phyloP scores from a whole-genome alignment of 192 early-diverging fungal species.

The Backusella tuberculispora region DNA sequence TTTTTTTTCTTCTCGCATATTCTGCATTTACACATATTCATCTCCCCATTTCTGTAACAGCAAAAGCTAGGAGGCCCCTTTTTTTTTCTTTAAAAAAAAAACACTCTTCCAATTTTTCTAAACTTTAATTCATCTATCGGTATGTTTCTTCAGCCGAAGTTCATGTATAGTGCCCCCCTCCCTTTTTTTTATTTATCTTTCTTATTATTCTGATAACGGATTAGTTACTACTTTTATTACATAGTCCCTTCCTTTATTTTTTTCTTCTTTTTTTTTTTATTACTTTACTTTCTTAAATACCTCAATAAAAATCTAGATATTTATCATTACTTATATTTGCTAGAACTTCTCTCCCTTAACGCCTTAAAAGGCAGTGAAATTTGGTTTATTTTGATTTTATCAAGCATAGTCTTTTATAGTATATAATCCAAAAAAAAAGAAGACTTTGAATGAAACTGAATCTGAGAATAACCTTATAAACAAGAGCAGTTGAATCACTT shows the following conservation, averaged over 20 bases:
- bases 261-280: not conserved
- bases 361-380: too few relatives aligned
- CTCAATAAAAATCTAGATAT: not conserved
- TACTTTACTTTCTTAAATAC: too few relatives aligned
- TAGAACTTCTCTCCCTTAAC: too few relatives aligned
- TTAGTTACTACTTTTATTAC: not conserved
- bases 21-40: slow-evolving; percentile 19
- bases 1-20: slow-evolving; percentile 17
- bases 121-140: slow-evolving; percentile 18
- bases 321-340: not conserved
- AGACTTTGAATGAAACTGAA: too few relatives aligned
- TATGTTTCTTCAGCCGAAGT: slow-evolving; percentile 22
- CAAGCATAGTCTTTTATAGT: too few relatives aligned
- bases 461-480: too few relatives aligned
- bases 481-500: too few relatives aligned
- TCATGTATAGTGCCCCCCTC: slow-evolving; percentile 22
- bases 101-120: not conserved
- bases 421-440: too few relatives aligned
- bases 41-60: slow-evolving; percentile 2
- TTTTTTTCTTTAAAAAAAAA: slow-evolving; percentile 22
- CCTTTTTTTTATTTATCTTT: slow-evolving; percentile 3
- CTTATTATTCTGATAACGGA: not conserved
- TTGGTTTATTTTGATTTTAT: not conserved
- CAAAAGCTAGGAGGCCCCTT: not conserved
- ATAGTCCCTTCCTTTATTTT: not conserved